Conservation (phyloP, 1,139 yeast species). For the Debaryomyces psychrophilus region DNA sequence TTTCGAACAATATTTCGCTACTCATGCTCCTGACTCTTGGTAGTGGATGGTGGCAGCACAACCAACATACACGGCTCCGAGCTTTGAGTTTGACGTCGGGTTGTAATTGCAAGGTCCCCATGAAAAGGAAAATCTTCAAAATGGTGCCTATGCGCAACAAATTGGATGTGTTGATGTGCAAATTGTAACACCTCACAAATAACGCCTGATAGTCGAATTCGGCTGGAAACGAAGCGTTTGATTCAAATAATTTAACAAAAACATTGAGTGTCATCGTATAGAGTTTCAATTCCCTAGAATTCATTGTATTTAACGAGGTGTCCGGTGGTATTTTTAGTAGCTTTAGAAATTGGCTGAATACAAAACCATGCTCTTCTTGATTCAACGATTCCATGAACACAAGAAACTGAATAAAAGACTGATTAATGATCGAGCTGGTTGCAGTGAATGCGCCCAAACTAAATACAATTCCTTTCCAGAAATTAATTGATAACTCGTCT, state of each 20-base stretch:
- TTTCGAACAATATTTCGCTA: slow-evolving; percentile 38
- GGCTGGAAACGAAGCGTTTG: slow-evolving; percentile 33
- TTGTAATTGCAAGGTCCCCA: slow-evolving; percentile 20
- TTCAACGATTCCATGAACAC: slow-evolving; percentile 28
- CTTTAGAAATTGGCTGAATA: slow-evolving; percentile 18
- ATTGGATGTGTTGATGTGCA: slow-evolving; percentile 53
- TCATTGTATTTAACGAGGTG: slow-evolving; percentile 2
- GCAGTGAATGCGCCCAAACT: slow-evolving; percentile 68
- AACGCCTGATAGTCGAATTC: slow-evolving; percentile 42
- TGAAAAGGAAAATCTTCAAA: slow-evolving; percentile 39
- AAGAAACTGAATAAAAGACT: slow-evolving; percentile 48
- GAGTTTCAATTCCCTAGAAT: slow-evolving; percentile 25
- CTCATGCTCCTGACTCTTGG: slow-evolving; percentile 32
- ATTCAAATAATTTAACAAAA: slow-evolving; percentile 44
- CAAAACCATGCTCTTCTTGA: slow-evolving; percentile 9
- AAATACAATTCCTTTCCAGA: slow-evolving; percentile 60
- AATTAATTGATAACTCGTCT: slow-evolving; percentile 28
- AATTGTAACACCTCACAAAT: slow-evolving; percentile 57
- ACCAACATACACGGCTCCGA: slow-evolving; percentile 30
- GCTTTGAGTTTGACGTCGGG: slow-evolving; percentile 18
- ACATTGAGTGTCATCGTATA: slow-evolving; percentile 31
- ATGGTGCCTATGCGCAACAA: slow-evolving; percentile 34
- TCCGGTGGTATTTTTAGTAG: slow-evolving; percentile 22
- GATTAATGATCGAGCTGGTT: slow-evolving; percentile 48
- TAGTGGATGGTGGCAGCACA: slow-evolving; percentile 35